phyloP scores from a whole-genome alignment of 805 yeast species.

The Candida ovalis region DNA sequence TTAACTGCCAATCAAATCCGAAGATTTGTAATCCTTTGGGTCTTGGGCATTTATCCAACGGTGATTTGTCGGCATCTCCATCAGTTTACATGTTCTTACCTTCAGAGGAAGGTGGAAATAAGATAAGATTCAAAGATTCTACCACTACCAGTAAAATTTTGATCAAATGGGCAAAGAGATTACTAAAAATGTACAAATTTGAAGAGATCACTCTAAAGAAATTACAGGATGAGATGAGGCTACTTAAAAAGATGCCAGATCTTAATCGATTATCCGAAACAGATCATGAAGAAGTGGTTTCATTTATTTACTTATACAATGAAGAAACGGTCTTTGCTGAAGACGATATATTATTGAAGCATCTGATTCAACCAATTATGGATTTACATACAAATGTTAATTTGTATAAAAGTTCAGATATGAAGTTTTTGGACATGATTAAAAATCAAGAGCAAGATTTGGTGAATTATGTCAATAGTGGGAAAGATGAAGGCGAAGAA shows the following conservation, averaged over 20 bases:
- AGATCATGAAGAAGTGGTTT: slow-evolving; percentile 37
- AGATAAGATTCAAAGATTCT: slow-evolving; percentile 38
- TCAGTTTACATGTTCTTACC: slow-evolving; percentile 41
- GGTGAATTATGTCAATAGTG: slow-evolving; percentile 42
- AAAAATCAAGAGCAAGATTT: slow-evolving; percentile 38
- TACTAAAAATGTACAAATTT: slow-evolving; percentile 43
- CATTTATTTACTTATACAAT: slow-evolving; percentile 54
- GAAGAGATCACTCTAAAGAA: slow-evolving; percentile 26
- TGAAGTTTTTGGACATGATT: slow-evolving; percentile 35
- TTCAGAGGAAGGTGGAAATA: slow-evolving; percentile 46
- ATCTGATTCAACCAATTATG: slow-evolving; percentile 57
- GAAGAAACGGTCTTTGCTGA: slow-evolving; percentile 50
- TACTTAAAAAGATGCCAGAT: slow-evolving; percentile 6
- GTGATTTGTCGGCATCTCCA: slow-evolving; percentile 15
- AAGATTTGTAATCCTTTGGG: slow-evolving; percentile 53
- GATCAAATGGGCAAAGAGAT: slow-evolving; percentile 44
- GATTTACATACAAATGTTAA: slow-evolving; percentile 52
- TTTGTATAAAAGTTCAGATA: slow-evolving; percentile 50
- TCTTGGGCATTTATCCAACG: slow-evolving; percentile 30
- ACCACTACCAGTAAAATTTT: slow-evolving; percentile 25
- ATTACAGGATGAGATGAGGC: slow-evolving; percentile 22
- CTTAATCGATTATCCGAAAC: slow-evolving; percentile 25
- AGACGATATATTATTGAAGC: slow-evolving; percentile 58
- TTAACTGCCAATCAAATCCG: slow-evolving; percentile 52
- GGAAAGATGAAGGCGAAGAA: slow-evolving; percentile 6